Evolutionary conservation across 805 yeast species (phyloP).

Genomic region (Candida sanyiensis): DNA sequence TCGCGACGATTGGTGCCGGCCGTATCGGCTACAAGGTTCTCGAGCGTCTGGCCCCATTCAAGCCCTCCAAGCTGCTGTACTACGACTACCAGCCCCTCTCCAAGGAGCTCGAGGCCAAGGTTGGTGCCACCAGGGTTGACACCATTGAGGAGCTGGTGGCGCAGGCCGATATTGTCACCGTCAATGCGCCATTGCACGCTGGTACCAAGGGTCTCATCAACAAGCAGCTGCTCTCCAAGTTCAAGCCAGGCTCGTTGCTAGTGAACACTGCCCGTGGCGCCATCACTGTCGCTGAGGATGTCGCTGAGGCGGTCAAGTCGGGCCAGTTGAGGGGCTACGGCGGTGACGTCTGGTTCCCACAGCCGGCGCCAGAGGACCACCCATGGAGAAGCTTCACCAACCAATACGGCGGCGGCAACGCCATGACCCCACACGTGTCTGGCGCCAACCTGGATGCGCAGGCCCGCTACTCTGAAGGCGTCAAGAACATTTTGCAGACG

Average conservation of each 20-base stretch:
- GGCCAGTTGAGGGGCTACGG: slow-evolving; percentile 77
- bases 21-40: slow-evolving; percentile 74
- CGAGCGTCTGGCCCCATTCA: slow-evolving; percentile 66
- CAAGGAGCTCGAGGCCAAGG: slow-evolving; percentile 48
- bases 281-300: slow-evolving; percentile 64
- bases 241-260: slow-evolving; percentile 68
- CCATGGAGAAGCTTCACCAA: slow-evolving; percentile 72
- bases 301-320: slow-evolving; percentile 62
- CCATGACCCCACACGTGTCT: slow-evolving; percentile 79
- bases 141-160: slow-evolving; percentile 59
- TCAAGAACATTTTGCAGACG: slow-evolving; percentile 55
- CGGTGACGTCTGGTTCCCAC: slow-evolving; percentile 84
- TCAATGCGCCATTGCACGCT: slow-evolving; percentile 74
- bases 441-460: slow-evolving; percentile 83
- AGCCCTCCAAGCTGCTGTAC: slow-evolving; percentile 67
- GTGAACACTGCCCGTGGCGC: slow-evolving; percentile 84
- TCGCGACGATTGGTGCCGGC: slow-evolving; percentile 80
- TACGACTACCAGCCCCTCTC: slow-evolving; percentile 71
- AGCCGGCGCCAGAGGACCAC: slow-evolving; percentile 72
- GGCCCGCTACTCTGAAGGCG: slow-evolving; percentile 65
- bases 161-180: slow-evolving; percentile 66
- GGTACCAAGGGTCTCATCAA: slow-evolving; percentile 62
- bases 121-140: slow-evolving; percentile 55
- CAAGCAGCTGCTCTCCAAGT: slow-evolving; percentile 57
- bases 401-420: slow-evolving; percentile 69